phyloP scores from a whole-genome alignment of 2,329 filamentous ascomycete genomes.

The Magnaporthales sp. region DNA sequence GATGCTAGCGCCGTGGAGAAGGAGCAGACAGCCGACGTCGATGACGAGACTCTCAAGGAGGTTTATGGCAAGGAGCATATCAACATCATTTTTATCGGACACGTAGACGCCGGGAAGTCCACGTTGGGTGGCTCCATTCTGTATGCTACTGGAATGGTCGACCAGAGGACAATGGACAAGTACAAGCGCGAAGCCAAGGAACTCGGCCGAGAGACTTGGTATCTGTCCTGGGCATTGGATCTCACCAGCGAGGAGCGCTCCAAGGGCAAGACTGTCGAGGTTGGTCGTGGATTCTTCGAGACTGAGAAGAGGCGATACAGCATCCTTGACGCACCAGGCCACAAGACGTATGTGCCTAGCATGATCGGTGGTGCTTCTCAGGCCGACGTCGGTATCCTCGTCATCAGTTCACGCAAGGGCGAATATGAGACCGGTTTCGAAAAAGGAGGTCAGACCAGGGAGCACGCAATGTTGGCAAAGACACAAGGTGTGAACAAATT shows the following conservation, averaged over 20 bases:
- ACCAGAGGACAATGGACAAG: constrained; percentile 96
- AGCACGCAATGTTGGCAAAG: constrained; percentile 88
- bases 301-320: constrained; percentile 94
- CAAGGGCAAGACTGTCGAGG: constrained; percentile 97
- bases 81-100: constrained; percentile 92
- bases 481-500: constrained; percentile 98
- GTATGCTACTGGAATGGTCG: constrained; percentile 96
- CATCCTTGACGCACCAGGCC: constrained; percentile 91
- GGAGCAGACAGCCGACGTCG: constrained; percentile 69
- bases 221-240: constrained; percentile 96
- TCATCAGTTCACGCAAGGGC: constrained; percentile 93
- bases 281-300: constrained; percentile 92
- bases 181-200: constrained; percentile 97
- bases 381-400: constrained; percentile 87
- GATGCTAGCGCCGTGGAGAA: constrained; percentile 78
- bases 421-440: constrained; percentile 99
- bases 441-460: constrained; percentile 88
- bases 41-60: constrained; percentile 70
- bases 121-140: constrained; percentile 91
- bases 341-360: constrained; percentile 96
- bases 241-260: constrained; percentile 91
- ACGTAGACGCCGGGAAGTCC: constrained; percentile 97
- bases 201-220: constrained; percentile 94
- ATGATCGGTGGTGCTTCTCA: constrained; percentile 97
- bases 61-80: constrained; percentile 91